phyloP scores from a whole-genome alignment of 2,329 filamentous ascomycete genomes.

The Knufia fluminis region DNA sequence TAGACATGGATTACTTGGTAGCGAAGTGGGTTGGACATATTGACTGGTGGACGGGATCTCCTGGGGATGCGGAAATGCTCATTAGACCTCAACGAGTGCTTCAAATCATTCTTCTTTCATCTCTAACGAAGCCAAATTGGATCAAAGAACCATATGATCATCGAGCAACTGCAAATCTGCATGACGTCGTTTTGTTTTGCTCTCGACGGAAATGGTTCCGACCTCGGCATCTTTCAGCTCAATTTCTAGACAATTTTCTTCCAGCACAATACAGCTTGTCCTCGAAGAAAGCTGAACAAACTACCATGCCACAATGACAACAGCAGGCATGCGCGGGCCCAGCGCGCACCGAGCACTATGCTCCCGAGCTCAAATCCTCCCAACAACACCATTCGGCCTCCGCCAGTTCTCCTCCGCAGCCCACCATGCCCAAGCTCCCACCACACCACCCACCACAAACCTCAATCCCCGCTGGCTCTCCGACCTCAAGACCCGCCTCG shows the following conservation, averaged over 20 bases:
- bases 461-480: constrained; percentile 58
- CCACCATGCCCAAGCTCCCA: background rate
- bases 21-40: constrained; percentile 52
- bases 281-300: background rate
- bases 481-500: constrained; percentile 56
- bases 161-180: too few relatives aligned
- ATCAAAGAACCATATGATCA: too few relatives aligned
- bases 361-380: background rate
- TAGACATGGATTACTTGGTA: constrained; percentile 76
- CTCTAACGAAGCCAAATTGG: too few relatives aligned
- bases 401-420: background rate
- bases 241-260: too few relatives aligned
- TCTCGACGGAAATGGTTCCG: background rate
- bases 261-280: background rate
- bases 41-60: too few relatives aligned
- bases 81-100: too few relatives aligned
- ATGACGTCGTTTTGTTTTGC: background rate
- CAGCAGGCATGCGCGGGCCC: background rate
- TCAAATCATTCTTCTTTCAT: too few relatives aligned
- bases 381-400: background rate
- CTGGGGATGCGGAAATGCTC: too few relatives aligned
- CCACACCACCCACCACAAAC: background rate
- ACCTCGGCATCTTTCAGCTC: constrained; percentile 1
- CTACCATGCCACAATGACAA: background rate
- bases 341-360: background rate